These are phyloP conservation scores for Sphagnum tenellum DNA, from an alignment of 225 moss, liverwort and hornwort genomes.

Conservation along the genomic window DNA sequence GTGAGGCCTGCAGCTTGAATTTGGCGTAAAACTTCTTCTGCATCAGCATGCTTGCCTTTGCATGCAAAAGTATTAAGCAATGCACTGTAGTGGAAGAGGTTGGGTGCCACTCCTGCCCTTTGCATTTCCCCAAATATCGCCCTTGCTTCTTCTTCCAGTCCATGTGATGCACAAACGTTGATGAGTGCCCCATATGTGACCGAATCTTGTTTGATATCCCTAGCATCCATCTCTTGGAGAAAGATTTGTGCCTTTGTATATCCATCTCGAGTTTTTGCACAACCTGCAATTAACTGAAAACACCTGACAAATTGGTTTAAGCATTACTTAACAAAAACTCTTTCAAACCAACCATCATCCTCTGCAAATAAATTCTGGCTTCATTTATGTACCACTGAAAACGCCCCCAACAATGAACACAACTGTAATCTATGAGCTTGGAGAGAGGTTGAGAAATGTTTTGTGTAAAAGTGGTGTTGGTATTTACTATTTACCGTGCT, in stretches of 20 bases:
- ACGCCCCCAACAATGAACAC: too few species aligned
- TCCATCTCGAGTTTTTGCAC: conserved; percentile 67
- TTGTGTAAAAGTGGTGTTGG: too few species aligned
- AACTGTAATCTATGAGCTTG: too few species aligned
- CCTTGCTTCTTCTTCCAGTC: conserved; percentile 58
- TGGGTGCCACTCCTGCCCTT: conserved; percentile 54
- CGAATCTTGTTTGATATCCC: conserved; percentile 39
- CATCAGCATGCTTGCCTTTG: conserved; percentile 55
- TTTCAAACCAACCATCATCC: too few species aligned
- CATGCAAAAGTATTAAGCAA: conserved; percentile 63
- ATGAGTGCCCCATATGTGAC: conserved; percentile 72
- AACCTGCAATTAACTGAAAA: conserved; percentile 62
- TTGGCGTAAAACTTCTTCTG: conserved; percentile 43
- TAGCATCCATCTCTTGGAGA: conserved; percentile 42
- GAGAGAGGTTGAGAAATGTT: too few species aligned
- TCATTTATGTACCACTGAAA: too few species aligned
- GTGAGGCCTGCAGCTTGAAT: conserved; percentile 50
- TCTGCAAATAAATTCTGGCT: too few species aligned
- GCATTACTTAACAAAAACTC: too few species aligned
- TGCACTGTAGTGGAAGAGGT: conserved; percentile 73
- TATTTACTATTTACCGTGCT: conserved; percentile 37
- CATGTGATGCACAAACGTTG: conserved; percentile 67
- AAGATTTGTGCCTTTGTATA: conserved; percentile 44
- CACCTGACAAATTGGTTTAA: too few species aligned
- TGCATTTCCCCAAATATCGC: conserved; percentile 61